Conservation (phyloP, 805 yeast genomes). For the Pichia membranifaciens region DNA sequence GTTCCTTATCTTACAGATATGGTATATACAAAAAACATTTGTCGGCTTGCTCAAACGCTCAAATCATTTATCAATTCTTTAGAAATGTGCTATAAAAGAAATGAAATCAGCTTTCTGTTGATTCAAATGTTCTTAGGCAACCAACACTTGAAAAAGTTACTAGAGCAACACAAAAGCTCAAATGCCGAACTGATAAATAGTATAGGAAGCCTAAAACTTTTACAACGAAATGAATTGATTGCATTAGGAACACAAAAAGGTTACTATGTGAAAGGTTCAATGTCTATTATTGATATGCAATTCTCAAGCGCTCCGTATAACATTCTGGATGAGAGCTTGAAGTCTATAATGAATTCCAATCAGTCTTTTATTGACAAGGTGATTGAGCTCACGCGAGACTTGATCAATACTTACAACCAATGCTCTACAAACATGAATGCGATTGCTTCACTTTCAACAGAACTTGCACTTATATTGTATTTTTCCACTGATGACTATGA, state of each 20-base stretch:
- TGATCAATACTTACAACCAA: conserved; percentile 45
- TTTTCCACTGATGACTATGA: conserved; percentile 44
- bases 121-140: conserved; percentile 36
- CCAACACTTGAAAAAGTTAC: conserved; percentile 15
- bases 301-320: conserved; percentile 6
- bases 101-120: conserved; percentile 38
- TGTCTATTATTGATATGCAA: conserved; percentile 14
- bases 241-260: conserved; percentile 28
- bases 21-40: conserved; percentile 25
- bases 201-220: conserved; percentile 44
- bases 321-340: conserved; percentile 17
- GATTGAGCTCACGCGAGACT: conserved; percentile 48
- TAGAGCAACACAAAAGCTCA: conserved; percentile 22
- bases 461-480: conserved; percentile 61
- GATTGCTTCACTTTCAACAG: conserved; percentile 69
- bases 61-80: conserved; percentile 21
- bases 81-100: conserved; percentile 23
- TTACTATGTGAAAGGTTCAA: conserved; percentile 30
- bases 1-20: conserved; percentile 19
- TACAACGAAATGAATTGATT: conserved; percentile 41
- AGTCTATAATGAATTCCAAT: conserved; percentile 27
- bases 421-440: conserved; percentile 53
- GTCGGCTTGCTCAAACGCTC: conserved; percentile 28
- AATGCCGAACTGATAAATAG: conserved; percentile 3
- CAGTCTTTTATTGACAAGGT: conserved; percentile 38